Base-by-base conservation (phyloP, 768 basidiomycete genomes). In the Collybia sp. region DNA sequence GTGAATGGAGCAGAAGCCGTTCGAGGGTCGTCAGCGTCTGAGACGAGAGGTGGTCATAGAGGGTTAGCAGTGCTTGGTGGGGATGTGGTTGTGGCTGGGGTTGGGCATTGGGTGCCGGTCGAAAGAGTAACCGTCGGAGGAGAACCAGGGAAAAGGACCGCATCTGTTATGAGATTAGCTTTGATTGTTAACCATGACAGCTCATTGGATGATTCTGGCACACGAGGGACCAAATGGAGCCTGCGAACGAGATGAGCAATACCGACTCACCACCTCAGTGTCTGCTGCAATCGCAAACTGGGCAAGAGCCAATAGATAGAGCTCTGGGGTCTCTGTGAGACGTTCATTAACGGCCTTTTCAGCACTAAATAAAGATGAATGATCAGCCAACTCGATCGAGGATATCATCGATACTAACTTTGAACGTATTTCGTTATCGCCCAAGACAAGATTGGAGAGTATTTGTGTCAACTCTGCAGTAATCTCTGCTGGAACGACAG, bases 261-360 rank as follows among this genome's bases (percentile, higher is more conserved):
- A 30, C 16, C 19, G 12, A 75, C 85, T 62, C 54, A 88, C 88
- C 65, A 88, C 83, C 62, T 89, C 87, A 0, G 85, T 85, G 55
- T 86, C 87, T 17, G 85, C 84, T 15, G 74, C 73, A 30, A 85
- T 80, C 8, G 88, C 83, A 51, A 89, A 88, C 66, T 90, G 86
- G 1, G 85, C 80, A 30, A 92, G 66, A 1, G 86, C 89, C 16
- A 90, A 76, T 17, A 92, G 64, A 56, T 90, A 90, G 6, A 85
- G 70, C 69, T 90, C 88, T 3, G 88, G 89, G 1, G 84, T 82
- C 53, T 83, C 82, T 13, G 80, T 79, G 17, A 92, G 70, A 12
- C 88, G 75, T 52, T 92, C 85, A 58, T 91, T 87, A 47, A 92
- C 87, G 0, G 84, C 84, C 47, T 82, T 81, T 57, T 91, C 88